phyloP scores from a whole-genome alignment of 208 protist species.

The Sergeia podlipaevii region DNA sequence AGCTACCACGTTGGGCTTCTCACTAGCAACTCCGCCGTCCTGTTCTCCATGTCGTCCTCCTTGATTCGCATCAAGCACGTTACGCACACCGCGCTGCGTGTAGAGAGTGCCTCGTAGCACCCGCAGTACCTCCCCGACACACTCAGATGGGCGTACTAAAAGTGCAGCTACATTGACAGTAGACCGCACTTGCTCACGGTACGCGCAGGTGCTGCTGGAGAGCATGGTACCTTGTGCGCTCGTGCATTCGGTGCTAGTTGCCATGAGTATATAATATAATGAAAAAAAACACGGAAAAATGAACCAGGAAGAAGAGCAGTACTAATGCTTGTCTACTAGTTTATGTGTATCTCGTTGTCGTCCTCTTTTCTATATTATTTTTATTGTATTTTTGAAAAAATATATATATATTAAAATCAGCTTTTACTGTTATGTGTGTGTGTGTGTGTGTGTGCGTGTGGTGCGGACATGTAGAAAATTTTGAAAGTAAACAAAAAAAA shows the following conservation, averaged over 20 bases:
- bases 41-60: background rate
- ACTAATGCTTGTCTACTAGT: background rate
- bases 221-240: background rate
- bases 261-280: background rate
- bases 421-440: too few species aligned
- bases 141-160: slow-evolving; percentile 28
- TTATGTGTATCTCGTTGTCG: slow-evolving; percentile 2
- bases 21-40: background rate
- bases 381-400: slow-evolving; percentile 12
- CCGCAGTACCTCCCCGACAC: slow-evolving; percentile 37
- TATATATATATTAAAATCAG: too few species aligned
- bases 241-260: background rate
- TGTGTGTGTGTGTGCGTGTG: too few species aligned
- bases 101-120: slow-evolving; percentile 50
- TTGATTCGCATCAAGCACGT: slow-evolving; percentile 31
- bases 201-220: slow-evolving; percentile 1
- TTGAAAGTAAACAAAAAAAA: slow-evolving; percentile 9
- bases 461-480: too few species aligned
- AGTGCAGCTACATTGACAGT: slow-evolving; percentile 32
- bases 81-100: slow-evolving; percentile 56
- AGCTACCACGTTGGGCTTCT: too few species aligned
- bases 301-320: background rate
- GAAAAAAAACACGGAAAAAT: background rate
- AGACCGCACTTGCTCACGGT: slow-evolving; percentile 20
- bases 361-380: slow-evolving; percentile 5